Conservation (phyloP, 257 asterid genomes). For the Leonotis leonurus region DNA sequence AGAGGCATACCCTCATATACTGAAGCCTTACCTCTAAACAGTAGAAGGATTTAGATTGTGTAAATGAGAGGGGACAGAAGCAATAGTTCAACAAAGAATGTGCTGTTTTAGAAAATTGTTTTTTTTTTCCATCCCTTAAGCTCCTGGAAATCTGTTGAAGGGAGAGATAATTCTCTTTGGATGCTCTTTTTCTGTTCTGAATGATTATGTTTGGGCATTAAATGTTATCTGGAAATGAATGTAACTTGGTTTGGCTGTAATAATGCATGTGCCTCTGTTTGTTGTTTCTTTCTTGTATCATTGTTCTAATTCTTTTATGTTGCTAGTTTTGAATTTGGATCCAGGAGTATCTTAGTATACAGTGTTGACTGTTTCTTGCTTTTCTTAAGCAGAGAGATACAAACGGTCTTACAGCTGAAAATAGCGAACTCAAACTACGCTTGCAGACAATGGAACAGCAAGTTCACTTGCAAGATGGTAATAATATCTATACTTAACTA, state of each 20-base stretch:
- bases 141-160: no score
- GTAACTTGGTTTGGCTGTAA: background rate
- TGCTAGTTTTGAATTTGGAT: no score
- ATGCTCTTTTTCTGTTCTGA: background rate
- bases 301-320: no score
- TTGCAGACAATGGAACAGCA: conserved; percentile 90
- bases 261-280: background rate
- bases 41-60: background rate
- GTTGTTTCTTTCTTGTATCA: no score
- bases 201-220: background rate
- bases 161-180: no score
- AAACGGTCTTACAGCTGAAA: conserved; percentile 75
- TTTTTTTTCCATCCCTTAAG: background rate
- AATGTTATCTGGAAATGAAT: background rate
- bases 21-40: background rate
- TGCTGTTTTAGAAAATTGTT: background rate
- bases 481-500: conserved; percentile 11
- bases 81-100: background rate
- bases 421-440: conserved; percentile 89
- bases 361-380: conserved; percentile 14
- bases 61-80: background rate
- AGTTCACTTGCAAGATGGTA: conserved; percentile 97
- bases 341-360: no score
- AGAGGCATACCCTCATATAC: background rate
- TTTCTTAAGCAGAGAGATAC: conserved; percentile 74